Percentiles rank a stretch among this genome's conserved stretches.
phyloP scores from a whole-genome alignment of 2,329 filamentous ascomycete species.

The Tricladium varicosporioides region DNA sequence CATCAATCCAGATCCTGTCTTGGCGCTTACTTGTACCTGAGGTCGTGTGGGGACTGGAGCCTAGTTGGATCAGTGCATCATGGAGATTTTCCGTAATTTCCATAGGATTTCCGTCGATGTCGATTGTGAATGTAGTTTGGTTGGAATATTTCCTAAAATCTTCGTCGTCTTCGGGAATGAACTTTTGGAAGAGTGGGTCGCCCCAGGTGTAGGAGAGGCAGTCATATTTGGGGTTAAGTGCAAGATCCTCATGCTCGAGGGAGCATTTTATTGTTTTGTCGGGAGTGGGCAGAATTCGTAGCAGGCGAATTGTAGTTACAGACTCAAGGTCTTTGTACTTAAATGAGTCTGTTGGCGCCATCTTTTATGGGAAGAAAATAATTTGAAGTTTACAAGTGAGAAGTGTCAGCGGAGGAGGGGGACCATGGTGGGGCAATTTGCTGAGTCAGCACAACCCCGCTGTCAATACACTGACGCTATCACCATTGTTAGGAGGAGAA shows the following conservation, averaged over 20 bases:
- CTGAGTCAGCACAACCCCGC: too few relatives aligned
- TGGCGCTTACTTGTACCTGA: neutral
- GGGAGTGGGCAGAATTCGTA: neutral
- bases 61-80: neutral
- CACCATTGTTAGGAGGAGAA: too few relatives aligned
- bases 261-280: neutral
- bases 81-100: neutral
- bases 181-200: slow-evolving; percentile 9
- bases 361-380: too few relatives aligned
- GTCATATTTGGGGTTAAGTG: slow-evolving; percentile 8
- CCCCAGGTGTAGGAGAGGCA: slow-evolving; percentile 20
- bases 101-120: neutral
- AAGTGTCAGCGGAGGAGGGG: too few relatives aligned
- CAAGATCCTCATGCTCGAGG: slow-evolving; percentile 11
- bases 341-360: too few relatives aligned
- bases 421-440: too few relatives aligned
- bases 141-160: neutral
- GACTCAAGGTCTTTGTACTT: too few relatives aligned
- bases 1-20: slow-evolving; percentile 16
- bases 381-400: too few relatives aligned
- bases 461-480: too few relatives aligned
- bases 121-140: neutral
- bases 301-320: neutral
- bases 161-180: neutral
- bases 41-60: neutral